Evolutionary conservation across 257 asterid species (phyloP).

Genomic region (Linaria vulgaris): DNA sequence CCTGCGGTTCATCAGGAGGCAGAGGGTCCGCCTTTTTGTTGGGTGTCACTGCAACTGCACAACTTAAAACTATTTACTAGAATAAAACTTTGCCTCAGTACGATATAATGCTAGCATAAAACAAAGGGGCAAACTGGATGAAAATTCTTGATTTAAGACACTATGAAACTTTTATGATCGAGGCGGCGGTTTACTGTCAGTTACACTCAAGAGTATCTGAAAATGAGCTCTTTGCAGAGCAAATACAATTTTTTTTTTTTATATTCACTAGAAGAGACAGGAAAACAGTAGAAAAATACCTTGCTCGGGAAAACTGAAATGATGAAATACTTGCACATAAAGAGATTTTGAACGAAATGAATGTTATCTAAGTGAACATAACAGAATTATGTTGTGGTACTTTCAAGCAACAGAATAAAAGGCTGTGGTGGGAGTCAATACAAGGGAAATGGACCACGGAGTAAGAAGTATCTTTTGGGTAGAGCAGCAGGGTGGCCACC

Average conservation of each 20-base stretch:
- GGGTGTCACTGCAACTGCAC: slow-evolving; percentile 44
- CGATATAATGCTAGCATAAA: not conserved
- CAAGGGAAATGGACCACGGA: no score
- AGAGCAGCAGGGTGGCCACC: no score
- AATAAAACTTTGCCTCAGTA: not conserved
- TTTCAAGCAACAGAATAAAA: no score
- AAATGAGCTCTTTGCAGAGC: not conserved
- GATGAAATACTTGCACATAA: no score
- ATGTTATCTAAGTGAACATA: no score
- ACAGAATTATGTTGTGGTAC: no score
- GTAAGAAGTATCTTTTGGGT: no score
- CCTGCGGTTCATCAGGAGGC: slow-evolving; percentile 27
- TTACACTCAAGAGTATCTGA: not conserved
- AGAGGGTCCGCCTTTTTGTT: slow-evolving; percentile 35
- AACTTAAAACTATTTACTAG: slow-evolving; percentile 17
- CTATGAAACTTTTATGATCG: not conserved
- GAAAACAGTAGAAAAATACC: not conserved
- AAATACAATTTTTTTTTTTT: no score
- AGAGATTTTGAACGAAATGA: no score
- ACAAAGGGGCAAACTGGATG: not conserved
- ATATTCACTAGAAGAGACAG: no score
- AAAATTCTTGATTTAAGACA: not conserved
- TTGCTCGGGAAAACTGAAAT: no score
- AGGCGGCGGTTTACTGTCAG: not conserved
- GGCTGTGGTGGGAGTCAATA: no score